phyloP scores from a whole-genome alignment of 2,329 filamentous ascomycete genomes.

The Cladosporium phlei region DNA sequence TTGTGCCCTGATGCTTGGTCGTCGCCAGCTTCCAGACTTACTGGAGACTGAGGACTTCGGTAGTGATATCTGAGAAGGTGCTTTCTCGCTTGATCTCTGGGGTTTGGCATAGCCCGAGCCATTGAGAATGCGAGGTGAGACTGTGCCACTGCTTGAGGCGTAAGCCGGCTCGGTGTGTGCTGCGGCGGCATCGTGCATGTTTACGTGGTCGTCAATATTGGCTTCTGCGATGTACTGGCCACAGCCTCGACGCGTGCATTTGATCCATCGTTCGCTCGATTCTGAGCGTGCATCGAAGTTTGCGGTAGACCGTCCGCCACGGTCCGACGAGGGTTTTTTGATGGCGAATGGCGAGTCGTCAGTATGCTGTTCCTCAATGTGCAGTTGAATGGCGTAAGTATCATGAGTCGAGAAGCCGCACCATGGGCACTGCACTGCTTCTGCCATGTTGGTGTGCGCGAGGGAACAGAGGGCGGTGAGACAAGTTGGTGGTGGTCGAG shows the following conservation, averaged over 20 bases:
- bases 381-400: slow-evolving; percentile 26
- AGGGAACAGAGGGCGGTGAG: slow-evolving; percentile 2
- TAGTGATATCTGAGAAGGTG: not conserved
- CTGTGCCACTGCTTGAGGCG: slow-evolving; percentile 36
- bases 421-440: slow-evolving; percentile 2
- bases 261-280: slow-evolving; percentile 18
- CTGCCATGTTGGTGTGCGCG: slow-evolving; percentile 9
- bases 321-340: not conserved
- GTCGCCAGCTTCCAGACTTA: slow-evolving; percentile 2
- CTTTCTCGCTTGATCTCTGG: not conserved
- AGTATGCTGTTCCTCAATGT: slow-evolving; percentile 32
- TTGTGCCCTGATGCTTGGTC: not conserved
- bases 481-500: too few relatives aligned
- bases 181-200: slow-evolving; percentile 34
- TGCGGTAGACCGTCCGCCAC: not conserved
- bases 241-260: slow-evolving; percentile 41
- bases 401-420: slow-evolving; percentile 25
- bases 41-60: not conserved
- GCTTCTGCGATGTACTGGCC: slow-evolving; percentile 38
- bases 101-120: not conserved
- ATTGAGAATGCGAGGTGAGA: slow-evolving; percentile 11
- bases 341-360: slow-evolving; percentile 25
- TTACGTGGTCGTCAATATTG: slow-evolving; percentile 44
- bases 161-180: slow-evolving; percentile 18
- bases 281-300: slow-evolving; percentile 3